Percentiles rank a stretch among this genome's conserved stretches.
Conservation (phyloP, 371 early-diverging fungal genomes). For the Rhizopus arrhizus region DNA sequence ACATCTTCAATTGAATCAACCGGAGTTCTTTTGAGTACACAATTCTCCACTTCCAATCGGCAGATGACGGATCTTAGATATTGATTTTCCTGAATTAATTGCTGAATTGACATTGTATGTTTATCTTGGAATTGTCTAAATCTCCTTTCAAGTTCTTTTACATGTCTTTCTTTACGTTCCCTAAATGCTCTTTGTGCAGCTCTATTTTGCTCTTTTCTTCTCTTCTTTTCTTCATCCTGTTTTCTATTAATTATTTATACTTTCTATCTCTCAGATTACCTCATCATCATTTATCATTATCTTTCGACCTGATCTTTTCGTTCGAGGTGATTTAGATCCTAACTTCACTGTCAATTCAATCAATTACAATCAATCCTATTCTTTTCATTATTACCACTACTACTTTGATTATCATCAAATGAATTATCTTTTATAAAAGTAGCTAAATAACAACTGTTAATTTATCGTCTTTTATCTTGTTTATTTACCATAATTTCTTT, state of each 20-base stretch:
- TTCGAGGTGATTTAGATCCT: background rate
- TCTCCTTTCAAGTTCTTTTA: constrained; percentile 62
- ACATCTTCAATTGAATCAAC: background rate
- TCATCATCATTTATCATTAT: constrained; percentile 24
- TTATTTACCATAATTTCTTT: constrained; percentile 12
- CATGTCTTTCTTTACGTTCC: constrained; percentile 63
- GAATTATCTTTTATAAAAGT: background rate
- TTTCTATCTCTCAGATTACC: background rate
- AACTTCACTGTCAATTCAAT: constrained; percentile 22
- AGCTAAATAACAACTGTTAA: background rate
- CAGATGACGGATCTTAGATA: constrained; percentile 37
- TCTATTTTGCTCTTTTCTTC: constrained; percentile 69
- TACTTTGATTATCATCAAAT: constrained; percentile 5
- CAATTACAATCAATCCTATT: background rate
- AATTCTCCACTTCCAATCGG: constrained; percentile 37
- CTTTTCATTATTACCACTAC: background rate
- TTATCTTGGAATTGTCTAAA: constrained; percentile 60
- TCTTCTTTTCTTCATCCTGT: constrained; percentile 28
- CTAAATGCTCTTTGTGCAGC: constrained; percentile 73
- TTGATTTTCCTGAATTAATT: constrained; percentile 43
- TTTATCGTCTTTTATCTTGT: background rate
- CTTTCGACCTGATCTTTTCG: constrained; percentile 27
- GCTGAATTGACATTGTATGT: constrained; percentile 32
- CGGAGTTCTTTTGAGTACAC: constrained; percentile 45
- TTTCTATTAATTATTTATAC: background rate